Base-by-base conservation (phyloP, 2,329 filamentous ascomycete genomes). In the Nemania bipapillata region DNA sequence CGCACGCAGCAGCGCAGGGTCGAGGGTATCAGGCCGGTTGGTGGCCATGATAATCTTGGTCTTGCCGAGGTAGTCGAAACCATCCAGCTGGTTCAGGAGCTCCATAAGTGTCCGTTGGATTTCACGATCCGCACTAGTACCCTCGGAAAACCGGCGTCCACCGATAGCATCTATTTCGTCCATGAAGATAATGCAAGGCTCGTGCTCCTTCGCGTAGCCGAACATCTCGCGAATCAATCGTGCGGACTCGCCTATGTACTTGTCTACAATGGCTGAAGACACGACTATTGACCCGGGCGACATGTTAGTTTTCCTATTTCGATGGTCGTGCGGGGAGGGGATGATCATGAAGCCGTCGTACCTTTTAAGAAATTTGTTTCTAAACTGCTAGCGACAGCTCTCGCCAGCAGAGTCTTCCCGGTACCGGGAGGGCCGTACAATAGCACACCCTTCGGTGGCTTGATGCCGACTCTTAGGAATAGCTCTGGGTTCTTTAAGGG, bases 11-110 rank as follows among this genome's bases (percentile, higher is more conserved):
- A 99, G 85, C 1, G 95, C 95, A 37, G 95, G 95, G 79, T 99
- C 95, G 56, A 99, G 89, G 0, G 95, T 98, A 81, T 98, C 95
- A 15, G 95, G 96, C 83, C 96, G 88, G 86, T 99, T 99, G 68
- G 96, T 98, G 42, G 94, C 96, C 96, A 99, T 99, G 84, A 99
- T 99, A 80, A 99, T 99, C 86, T 99, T 99, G 63, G 96, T 99
- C 87, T 99, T 97, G 75, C 96, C 96, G 42, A 99, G 87, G 83
- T 99, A 99, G 83, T 99, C 96, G 85, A 99, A 99, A 74, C 96
- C 96, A 80, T 99, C 96, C 62, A 99, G 89, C 82, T 99, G 96
- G 83, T 99, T 99, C 71, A 99, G 91, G 63, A 99, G 87, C 82
- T 99, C 96, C 96, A 99, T 99, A 68, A 99, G 86, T 40, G 96